Percentiles rank a stretch among this genome's conserved stretches.
Evolutionary conservation across 345 rosid species (phyloP).

Genomic region (Eucalyptus shirleyi): DNA sequence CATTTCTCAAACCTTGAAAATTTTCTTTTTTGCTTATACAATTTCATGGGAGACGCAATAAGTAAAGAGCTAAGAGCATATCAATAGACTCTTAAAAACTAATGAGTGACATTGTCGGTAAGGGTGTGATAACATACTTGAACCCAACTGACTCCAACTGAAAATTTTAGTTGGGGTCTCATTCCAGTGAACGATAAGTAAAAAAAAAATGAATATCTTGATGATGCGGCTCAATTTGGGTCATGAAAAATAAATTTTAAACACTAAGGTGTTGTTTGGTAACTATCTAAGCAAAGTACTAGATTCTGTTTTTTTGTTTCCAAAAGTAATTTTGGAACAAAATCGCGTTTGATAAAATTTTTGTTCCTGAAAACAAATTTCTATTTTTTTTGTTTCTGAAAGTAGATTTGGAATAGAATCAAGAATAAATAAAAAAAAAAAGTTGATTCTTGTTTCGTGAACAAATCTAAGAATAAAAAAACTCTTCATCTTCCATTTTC

Average conservation of each 20-base stretch:
- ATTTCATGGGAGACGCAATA: not conserved
- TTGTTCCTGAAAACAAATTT: fast-evolving
- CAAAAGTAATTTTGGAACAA: fast-evolving
- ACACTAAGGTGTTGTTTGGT: not conserved
- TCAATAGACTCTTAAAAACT: not conserved
- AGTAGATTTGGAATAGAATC: too few species aligned
- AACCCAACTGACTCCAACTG: not conserved
- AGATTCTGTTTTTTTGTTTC: too few species aligned
- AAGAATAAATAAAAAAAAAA: too few species aligned
- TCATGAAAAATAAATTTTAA: not conserved
- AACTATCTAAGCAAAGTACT: too few species aligned
- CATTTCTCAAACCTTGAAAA: not conserved
- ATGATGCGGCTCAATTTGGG: not conserved
- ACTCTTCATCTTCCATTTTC: too few species aligned
- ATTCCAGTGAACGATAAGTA: not conserved
- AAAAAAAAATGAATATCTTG: not conserved
- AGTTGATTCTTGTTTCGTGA: too few species aligned
- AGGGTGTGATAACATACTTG: not conserved
- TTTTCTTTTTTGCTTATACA: not conserved
- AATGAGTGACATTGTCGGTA: fast-evolving
- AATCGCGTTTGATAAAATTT: too few species aligned
- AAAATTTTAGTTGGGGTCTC: not conserved
- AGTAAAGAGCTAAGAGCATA: not conserved
- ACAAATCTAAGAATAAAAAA: too few species aligned
- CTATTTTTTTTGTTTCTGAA: fast-evolving